Base-by-base conservation (phyloP, 306 rosid species). In the Neltuma alba region DNA sequence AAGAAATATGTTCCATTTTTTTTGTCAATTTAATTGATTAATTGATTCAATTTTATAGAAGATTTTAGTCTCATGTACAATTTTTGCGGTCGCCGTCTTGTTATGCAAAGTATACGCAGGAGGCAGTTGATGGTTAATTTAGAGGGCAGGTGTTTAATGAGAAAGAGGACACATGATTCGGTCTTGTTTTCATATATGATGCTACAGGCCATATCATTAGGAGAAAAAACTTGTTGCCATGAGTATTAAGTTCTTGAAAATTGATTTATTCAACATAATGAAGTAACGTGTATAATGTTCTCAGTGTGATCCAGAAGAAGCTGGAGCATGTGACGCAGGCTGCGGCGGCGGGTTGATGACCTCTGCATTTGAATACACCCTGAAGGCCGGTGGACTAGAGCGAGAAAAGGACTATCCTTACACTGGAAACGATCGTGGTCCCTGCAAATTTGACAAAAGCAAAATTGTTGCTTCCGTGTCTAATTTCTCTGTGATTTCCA, bases 341-440 rank as follows among this genome's bases (percentile, higher is more conserved):
- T 95, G 99, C 72, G 72, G 40, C 54, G 99, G 99, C 74, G 99
- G 99, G 44, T 85, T 93, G 86, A 96, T 96, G 99, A 96, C 81
- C 83, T 80, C 80, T 3, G 98, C 99, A 20, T 96, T 91, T 33
- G 97, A 96, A 87, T 93, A 96, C 84, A 62, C 92, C 54, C 85
- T 91, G 74, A 86, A 93, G 91, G 84, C 90, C 9, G 99, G 99
- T 20, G 99, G 99, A 63, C 23, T 96, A 14, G 85, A 82, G 85
- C 80, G 65, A 79, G 96, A 93, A 79, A 42, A 87, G 86, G 99
- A 93, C 80, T 96, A 96, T 84, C 89, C 97, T 70, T 96, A 93
- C 92, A 89, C 93, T 0, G 99, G 99, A 45, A 89, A 30, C 0
- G 98, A 96, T 68, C 79, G 89, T 16, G 89, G 92, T 11, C 2